A percentile compares a stretch with the other conserved stretches of the same genome.
Evolutionary conservation across 768 basidiomycete genomes (phyloP).

Genomic region (Amanita fuliginea): DNA sequence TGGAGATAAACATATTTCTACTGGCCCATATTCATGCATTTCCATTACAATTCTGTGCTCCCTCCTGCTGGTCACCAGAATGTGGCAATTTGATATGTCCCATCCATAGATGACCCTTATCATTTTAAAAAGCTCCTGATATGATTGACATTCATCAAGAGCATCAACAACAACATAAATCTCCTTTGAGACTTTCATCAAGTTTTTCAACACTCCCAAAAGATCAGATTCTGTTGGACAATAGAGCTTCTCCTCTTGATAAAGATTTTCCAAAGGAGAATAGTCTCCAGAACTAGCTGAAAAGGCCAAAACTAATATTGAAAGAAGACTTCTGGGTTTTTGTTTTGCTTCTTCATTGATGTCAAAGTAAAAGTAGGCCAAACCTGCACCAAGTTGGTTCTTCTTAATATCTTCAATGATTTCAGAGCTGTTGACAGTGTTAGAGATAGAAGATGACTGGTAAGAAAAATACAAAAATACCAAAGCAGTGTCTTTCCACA

Average conservation of each 20-base stretch:
- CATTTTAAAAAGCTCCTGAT: not conserved
- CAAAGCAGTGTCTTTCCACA: not conserved
- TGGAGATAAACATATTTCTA: not conserved
- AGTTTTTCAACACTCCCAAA: not conserved
- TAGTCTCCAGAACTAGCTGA: not conserved
- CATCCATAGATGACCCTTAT: not conserved
- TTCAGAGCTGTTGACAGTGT: not conserved
- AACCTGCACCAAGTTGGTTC: not conserved
- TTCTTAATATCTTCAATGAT: not conserved
- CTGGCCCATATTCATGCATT: not conserved
- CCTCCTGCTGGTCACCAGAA: not conserved
- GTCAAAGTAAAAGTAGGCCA: conserved; percentile 2
- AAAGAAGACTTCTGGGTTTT: not conserved
- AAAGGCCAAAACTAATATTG: too few species aligned
- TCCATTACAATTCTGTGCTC: not conserved
- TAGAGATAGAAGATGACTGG: too few species aligned
- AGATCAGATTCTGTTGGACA: not conserved
- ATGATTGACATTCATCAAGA: too few species aligned
- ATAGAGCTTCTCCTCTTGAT: not conserved
- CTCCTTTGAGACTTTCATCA: not conserved
- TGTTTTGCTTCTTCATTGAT: not conserved
- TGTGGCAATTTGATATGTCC: not conserved
- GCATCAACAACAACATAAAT: conserved; percentile 1
- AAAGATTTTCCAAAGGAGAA: not conserved
- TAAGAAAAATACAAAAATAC: not conserved